Conservation (phyloP, 345 rosid genomes). For the Bruguiera gymnorhiza region DNA sequence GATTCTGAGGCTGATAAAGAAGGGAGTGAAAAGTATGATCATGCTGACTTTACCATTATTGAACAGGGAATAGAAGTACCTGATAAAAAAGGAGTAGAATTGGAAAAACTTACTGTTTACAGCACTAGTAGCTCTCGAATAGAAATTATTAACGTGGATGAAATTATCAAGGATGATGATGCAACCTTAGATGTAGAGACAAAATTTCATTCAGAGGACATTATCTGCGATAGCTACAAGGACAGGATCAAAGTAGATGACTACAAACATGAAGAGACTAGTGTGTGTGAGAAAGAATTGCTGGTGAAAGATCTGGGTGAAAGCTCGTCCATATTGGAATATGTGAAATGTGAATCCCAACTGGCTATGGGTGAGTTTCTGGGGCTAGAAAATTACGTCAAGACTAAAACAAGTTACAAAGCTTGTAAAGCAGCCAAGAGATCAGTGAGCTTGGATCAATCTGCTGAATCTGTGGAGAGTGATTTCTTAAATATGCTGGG, state of each 20-base stretch:
- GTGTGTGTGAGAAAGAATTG: conserved; percentile 16
- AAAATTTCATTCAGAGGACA: conserved; percentile 18
- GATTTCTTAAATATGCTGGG: conserved; percentile 71
- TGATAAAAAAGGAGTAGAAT: conserved; percentile 26
- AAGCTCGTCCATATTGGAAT: conserved; percentile 32
- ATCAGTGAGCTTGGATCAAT: conserved; percentile 61
- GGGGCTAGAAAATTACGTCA: conserved; percentile 30
- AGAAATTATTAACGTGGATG: conserved; percentile 55
- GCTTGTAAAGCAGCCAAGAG: conserved; percentile 32
- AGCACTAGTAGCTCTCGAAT: conserved; percentile 26
- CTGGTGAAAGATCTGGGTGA: conserved; percentile 28
- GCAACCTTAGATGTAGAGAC: conserved; percentile 23
- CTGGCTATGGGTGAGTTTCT: conserved; percentile 24
- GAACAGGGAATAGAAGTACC: conserved; percentile 51
- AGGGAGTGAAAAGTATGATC: conserved; percentile 21
- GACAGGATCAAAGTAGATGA: conserved; percentile 26
- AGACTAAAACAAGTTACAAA: conserved; percentile 41
- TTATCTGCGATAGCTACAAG: neutral
- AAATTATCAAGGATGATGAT: conserved; percentile 45
- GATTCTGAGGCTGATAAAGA: conserved; percentile 21
- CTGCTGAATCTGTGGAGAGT: conserved; percentile 56
- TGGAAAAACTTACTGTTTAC: conserved; percentile 26
- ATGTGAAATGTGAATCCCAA: conserved; percentile 33
- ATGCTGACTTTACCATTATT: conserved; percentile 35
- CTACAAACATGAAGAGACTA: conserved; percentile 26